Evolutionary conservation across 2,329 filamentous ascomycete genomes (phyloP).

Genomic region (Fusarium illudens): DNA sequence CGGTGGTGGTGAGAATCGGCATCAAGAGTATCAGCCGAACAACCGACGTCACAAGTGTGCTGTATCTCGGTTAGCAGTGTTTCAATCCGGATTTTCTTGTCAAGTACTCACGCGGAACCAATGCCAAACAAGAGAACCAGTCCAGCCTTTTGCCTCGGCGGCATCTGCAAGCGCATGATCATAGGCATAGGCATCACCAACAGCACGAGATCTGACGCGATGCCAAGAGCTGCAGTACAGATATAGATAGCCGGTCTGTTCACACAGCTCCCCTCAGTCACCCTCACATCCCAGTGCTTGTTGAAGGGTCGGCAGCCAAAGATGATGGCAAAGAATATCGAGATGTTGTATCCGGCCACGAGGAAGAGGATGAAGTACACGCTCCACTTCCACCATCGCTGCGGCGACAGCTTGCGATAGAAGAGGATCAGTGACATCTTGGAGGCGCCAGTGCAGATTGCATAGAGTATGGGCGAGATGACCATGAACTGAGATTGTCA

Average conservation of each 20-base stretch:
- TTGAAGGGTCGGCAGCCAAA: slow-evolving; percentile 51
- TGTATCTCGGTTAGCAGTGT: slow-evolving; percentile 24
- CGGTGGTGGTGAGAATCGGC: slow-evolving; percentile 35
- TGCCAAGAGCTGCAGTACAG: slow-evolving; percentile 55
- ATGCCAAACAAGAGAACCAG: slow-evolving; percentile 56
- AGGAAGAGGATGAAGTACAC: slow-evolving; percentile 45
- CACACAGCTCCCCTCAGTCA: slow-evolving; percentile 52
- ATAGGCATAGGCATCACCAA: slow-evolving; percentile 57
- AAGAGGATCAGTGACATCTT: slow-evolving; percentile 52
- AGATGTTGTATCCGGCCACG: slow-evolving; percentile 45
- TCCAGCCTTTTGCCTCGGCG: slow-evolving; percentile 55
- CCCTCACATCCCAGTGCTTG: slow-evolving; percentile 42
- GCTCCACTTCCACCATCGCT: slow-evolving; percentile 44
- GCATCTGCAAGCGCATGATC: slow-evolving; percentile 55
- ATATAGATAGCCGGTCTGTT: slow-evolving; percentile 41
- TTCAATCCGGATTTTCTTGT: fast-evolving
- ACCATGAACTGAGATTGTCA: slow-evolving; percentile 33
- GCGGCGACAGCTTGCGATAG: slow-evolving; percentile 49
- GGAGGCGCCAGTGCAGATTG: slow-evolving; percentile 43
- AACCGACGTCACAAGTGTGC: slow-evolving; percentile 49
- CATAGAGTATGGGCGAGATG: slow-evolving; percentile 34
- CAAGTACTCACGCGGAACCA: slow-evolving; percentile 46
- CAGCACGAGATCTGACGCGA: slow-evolving; percentile 57
- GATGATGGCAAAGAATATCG: slow-evolving; percentile 47
- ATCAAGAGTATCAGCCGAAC: slow-evolving; percentile 45